Evolutionary conservation across 2,329 filamentous ascomycete species (phyloP).

Genomic region (Xylariales sp.): DNA sequence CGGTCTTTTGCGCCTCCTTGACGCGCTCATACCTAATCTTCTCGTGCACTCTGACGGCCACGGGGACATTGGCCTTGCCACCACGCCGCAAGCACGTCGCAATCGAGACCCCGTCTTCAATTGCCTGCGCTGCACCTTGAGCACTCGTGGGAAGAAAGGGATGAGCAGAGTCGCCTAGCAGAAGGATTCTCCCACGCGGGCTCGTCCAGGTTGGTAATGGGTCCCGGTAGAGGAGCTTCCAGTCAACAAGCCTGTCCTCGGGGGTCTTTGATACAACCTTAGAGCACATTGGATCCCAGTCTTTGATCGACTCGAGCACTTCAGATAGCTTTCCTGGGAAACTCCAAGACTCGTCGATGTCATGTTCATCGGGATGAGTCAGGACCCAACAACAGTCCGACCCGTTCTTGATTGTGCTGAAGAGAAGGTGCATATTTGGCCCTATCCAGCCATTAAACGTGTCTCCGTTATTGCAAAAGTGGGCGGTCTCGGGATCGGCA

Average conservation of each 20-base stretch:
- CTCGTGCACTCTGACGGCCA: constrained; percentile 38
- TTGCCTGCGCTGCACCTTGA: constrained; percentile 45
- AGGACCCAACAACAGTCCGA: constrained; percentile 55
- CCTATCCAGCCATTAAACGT: constrained; percentile 57
- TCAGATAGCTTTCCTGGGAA: constrained; percentile 49
- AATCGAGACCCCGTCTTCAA: constrained; percentile 45
- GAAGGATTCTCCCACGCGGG: constrained; percentile 35
- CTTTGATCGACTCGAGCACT: constrained; percentile 44
- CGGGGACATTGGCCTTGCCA: constrained; percentile 30
- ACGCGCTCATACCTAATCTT: constrained; percentile 46
- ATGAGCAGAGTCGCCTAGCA: constrained; percentile 47
- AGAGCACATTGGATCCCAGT: constrained; percentile 45
- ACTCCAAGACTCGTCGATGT: constrained; percentile 52
- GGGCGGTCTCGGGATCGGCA: constrained; percentile 44
- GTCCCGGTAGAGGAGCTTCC: constrained; percentile 49
- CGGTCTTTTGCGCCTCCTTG: constrained; percentile 43
- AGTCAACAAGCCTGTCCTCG: constrained; percentile 38
- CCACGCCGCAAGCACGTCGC: constrained; percentile 41
- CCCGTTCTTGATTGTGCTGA: constrained; percentile 52
- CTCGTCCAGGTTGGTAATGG: constrained; percentile 46
- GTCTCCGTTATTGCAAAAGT: constrained; percentile 52
- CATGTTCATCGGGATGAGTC: constrained; percentile 48
- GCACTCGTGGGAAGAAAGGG: constrained; percentile 44
- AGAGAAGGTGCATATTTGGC: constrained; percentile 52
- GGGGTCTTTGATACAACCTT: constrained; percentile 45